A percentile compares a stretch with the other conserved stretches of the same genome.
phyloP scores from a whole-genome alignment of 208 protist species.

The Blastocrithidia nonstop region DNA sequence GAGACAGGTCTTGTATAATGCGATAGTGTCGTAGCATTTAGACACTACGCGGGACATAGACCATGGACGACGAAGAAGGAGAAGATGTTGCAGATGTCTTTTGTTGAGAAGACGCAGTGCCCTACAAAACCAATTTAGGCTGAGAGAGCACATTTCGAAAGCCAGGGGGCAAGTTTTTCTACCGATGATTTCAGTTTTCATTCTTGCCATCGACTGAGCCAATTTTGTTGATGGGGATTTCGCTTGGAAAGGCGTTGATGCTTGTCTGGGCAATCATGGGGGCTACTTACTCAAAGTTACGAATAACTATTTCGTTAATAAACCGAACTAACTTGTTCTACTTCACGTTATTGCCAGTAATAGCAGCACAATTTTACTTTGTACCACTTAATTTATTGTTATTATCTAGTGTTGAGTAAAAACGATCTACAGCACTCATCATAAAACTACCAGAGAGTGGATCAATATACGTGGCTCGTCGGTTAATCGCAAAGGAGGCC shows the following conservation, averaged over 20 bases:
- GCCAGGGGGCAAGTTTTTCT: slow-evolving; percentile 10
- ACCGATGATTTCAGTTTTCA: slow-evolving; percentile 15
- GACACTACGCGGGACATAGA: slow-evolving; percentile 5
- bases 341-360: too few relatives aligned
- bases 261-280: slow-evolving; percentile 21
- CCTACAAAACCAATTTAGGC: too few relatives aligned
- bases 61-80: too few relatives aligned
- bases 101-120: too few relatives aligned
- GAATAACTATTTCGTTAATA: slow-evolving; percentile 22
- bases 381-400: too few relatives aligned
- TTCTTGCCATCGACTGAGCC: slow-evolving; percentile 7
- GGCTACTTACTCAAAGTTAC: slow-evolving; percentile 40
- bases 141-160: slow-evolving; percentile 18
- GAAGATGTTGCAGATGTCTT: too few relatives aligned
- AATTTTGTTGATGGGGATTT: slow-evolving; percentile 10
- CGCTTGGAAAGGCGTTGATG: slow-evolving; percentile 14
- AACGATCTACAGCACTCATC: slow-evolving; percentile 20
- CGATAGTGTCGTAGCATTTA: slow-evolving; percentile 10
- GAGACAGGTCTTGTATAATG: slow-evolving; percentile 29
- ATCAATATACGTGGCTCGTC: slow-evolving; percentile 59
- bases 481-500: slow-evolving; percentile 28
- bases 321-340: too few relatives aligned
- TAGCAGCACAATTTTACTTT: too few relatives aligned
- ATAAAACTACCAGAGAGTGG: slow-evolving; percentile 39
- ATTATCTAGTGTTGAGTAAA: slow-evolving; percentile 11